Conservation (phyloP, 2,329 filamentous ascomycete genomes). For the Epichloe bromicola region DNA sequence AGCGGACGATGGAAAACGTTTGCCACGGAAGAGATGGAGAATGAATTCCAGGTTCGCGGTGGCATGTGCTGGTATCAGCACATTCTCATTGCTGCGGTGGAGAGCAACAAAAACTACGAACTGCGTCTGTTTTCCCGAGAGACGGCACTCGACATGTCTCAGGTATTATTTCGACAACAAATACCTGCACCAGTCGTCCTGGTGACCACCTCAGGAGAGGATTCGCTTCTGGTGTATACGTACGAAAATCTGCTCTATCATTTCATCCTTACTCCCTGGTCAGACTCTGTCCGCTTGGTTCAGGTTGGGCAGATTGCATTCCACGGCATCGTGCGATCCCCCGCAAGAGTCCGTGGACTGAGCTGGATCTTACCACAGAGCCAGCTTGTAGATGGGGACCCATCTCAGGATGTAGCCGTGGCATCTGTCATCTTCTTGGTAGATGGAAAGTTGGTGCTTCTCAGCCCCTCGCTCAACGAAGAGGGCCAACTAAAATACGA, state of each 20-base stretch:
- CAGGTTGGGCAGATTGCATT: constrained; percentile 98
- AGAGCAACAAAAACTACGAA: constrained; percentile 69
- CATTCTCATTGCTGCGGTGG: constrained; percentile 85
- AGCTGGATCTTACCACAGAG: constrained; percentile 93
- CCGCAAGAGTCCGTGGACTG: constrained; percentile 78
- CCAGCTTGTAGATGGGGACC: constrained; percentile 81
- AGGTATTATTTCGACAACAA: constrained; percentile 62
- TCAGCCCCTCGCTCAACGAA: constrained; percentile 75
- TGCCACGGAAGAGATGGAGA: constrained; percentile 64
- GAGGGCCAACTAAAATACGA: constrained; percentile 87
- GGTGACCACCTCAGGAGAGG: constrained; percentile 77
- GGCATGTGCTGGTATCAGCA: constrained; percentile 99
- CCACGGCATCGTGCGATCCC: constrained; percentile 88
- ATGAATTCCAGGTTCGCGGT: constrained; percentile 81
- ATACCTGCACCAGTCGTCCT: constrained; percentile 81
- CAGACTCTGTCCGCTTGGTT: constrained; percentile 60
- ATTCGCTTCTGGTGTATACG: constrained; percentile 91
- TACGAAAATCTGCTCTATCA: constrained; percentile 94
- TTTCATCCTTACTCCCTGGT: constrained; percentile 68
- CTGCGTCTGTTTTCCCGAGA: constrained; percentile 90
- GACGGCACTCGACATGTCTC: constrained; percentile 57
- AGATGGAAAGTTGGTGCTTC: constrained; percentile 85
- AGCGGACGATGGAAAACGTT: constrained; percentile 96
- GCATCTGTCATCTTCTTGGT: constrained; percentile 94
- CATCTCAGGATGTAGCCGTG: constrained; percentile 85